These are phyloP conservation scores for Trichosporon coremiiforme DNA, from an alignment of 1,284 basidiomycete genomes.

Conservation along the genomic window DNA sequence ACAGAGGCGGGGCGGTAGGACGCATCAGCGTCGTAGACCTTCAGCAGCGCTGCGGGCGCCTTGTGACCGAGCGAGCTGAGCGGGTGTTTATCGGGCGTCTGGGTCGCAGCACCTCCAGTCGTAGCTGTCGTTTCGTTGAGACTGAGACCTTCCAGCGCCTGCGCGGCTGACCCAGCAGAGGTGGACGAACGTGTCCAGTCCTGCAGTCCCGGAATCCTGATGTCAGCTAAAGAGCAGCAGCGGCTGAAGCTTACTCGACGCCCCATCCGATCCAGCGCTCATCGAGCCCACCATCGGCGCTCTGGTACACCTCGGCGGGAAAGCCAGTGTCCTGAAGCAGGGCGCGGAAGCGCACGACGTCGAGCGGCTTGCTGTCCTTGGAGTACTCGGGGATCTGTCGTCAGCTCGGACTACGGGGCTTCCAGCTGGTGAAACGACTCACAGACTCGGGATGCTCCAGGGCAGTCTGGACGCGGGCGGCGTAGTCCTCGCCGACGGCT, in stretches of 20 bases:
- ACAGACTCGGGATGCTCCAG: constrained; percentile 30
- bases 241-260: constrained; percentile 45
- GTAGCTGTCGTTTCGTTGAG: not conserved
- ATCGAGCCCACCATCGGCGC: constrained; percentile 39
- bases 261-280: constrained; percentile 57
- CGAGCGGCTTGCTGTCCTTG: constrained; percentile 35
- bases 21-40: constrained; percentile 51
- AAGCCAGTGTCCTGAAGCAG: constrained; percentile 56
- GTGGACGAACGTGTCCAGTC: constrained; percentile 33
- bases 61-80: constrained; percentile 32
- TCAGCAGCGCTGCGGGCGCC: constrained; percentile 52
- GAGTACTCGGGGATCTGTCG: constrained; percentile 41
- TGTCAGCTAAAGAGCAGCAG: not conserved
- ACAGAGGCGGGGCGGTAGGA: constrained; percentile 48
- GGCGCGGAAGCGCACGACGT: constrained; percentile 50
- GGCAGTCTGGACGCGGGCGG: constrained; percentile 24
- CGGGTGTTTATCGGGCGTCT: constrained; percentile 46
- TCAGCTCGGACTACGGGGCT: not conserved
- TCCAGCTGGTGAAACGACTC: constrained; percentile 3
- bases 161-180: not conserved
- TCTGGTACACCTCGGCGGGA: constrained; percentile 54
- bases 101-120: not conserved
- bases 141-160: constrained; percentile 3
- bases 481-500: constrained; percentile 22
- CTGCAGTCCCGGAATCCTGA: constrained; percentile 50